These are phyloP conservation scores for Onygenales sp. DNA, from an alignment of 2,329 filamentous ascomycete species.

Conservation along the genomic window DNA sequence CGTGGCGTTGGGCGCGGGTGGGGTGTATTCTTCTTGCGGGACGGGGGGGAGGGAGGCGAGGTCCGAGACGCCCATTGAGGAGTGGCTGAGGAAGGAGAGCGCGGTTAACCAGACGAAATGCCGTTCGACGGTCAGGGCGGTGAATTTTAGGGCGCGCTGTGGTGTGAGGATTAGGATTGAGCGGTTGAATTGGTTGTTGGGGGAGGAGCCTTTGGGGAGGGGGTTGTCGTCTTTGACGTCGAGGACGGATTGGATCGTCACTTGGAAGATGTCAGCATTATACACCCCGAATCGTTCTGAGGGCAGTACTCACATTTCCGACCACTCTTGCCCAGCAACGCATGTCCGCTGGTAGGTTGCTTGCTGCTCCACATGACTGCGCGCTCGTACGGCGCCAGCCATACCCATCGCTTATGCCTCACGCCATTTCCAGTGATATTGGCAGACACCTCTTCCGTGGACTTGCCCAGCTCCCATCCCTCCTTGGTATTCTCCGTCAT, in stretches of 20 bases:
- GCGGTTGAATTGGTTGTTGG: slow-evolving; percentile 62
- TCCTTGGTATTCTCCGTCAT: slow-evolving; percentile 41
- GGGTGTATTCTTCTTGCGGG: slow-evolving; percentile 29
- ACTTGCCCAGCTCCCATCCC: slow-evolving; percentile 42
- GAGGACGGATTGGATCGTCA: slow-evolving; percentile 88
- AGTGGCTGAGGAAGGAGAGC: slow-evolving; percentile 88
- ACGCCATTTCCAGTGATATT: slow-evolving; percentile 56
- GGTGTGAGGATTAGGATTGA: slow-evolving; percentile 94
- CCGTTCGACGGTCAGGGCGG: slow-evolving; percentile 68
- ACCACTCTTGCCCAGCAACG: slow-evolving; percentile 86
- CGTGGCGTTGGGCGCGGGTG: slow-evolving; percentile 33
- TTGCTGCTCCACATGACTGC: slow-evolving; percentile 98
- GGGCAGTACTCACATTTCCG: slow-evolving; percentile 67
- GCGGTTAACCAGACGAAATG: slow-evolving; percentile 95
- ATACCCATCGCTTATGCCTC: slow-evolving; percentile 93
- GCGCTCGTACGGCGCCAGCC: slow-evolving; percentile 92
- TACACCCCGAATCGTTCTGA: background rate
- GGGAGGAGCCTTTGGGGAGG: slow-evolving; percentile 57
- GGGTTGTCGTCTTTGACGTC: slow-evolving; percentile 94
- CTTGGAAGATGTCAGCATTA: slow-evolving; percentile 41
- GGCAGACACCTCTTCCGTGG: slow-evolving; percentile 59
- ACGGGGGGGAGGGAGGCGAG: slow-evolving; percentile 52
- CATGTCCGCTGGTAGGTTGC: slow-evolving; percentile 79
- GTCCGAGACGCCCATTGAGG: slow-evolving; percentile 69
- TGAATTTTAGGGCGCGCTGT: slow-evolving; percentile 90